A percentile compares a stretch with the other conserved stretches of the same genome.
phyloP scores from a whole-genome alignment of 768 basidiomycete genomes.

The Termitomyces sp. region DNA sequence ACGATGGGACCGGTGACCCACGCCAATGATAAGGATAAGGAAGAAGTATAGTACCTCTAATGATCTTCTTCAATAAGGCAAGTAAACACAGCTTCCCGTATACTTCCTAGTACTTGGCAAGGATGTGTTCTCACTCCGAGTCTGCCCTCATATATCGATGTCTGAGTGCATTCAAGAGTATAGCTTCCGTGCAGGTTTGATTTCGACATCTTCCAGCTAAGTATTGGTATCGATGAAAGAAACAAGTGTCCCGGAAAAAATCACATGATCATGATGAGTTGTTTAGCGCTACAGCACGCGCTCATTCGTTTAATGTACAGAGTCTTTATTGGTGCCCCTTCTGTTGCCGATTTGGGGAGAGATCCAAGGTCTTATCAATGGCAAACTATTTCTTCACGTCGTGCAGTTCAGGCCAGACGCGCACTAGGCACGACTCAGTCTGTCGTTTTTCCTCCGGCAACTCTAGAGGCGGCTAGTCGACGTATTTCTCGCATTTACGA shows the following conservation, averaged over 20 bases:
- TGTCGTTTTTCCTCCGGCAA: conserved; percentile 41
- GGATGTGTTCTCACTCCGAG: background rate
- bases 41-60: background rate
- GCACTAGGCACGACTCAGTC: conserved; percentile 16
- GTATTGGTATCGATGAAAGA: no score
- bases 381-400: conserved; percentile 35
- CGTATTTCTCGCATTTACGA: conserved; percentile 66
- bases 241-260: no score
- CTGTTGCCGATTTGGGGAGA: conserved; percentile 25
- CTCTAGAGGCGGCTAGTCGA: conserved; percentile 60
- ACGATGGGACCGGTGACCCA: background rate
- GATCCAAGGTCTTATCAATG: conserved; percentile 35
- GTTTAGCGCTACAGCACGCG: background rate
- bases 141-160: background rate
- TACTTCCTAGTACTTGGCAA: background rate
- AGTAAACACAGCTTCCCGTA: background rate
- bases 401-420: background rate
- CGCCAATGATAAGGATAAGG: background rate
- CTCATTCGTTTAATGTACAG: conserved; percentile 28
- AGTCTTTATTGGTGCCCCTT: conserved; percentile 50
- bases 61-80: background rate
- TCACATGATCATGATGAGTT: no score
- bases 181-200: no score
- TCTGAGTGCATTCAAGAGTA: background rate
- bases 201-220: no score